Conservation (phyloP, 148 eudicot genomes). For the Polygonum aviculare region DNA sequence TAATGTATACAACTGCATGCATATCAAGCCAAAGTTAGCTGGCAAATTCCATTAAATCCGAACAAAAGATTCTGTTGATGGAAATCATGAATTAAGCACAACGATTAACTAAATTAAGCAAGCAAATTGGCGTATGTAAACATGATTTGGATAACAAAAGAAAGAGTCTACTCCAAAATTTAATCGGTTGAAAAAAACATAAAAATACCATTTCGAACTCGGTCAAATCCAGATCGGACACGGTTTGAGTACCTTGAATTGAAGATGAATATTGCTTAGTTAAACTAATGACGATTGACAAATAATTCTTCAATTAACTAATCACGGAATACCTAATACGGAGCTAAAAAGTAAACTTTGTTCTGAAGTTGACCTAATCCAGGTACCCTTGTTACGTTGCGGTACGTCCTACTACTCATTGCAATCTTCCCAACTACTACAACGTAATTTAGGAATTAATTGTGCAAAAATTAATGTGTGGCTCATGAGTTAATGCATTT, state of each 20-base stretch:
- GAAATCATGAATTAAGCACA: background rate
- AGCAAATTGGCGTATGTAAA: background rate
- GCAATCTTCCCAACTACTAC: constrained; percentile 7
- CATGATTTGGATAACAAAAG: background rate
- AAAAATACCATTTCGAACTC: background rate
- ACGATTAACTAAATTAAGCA: too few species aligned
- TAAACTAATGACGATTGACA: background rate
- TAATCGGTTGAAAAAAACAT: too few species aligned
- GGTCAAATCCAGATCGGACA: background rate
- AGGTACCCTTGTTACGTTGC: background rate
- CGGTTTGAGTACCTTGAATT: background rate
- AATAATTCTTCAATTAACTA: background rate
- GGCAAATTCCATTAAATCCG: background rate
- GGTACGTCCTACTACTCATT: background rate
- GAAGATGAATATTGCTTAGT: background rate
- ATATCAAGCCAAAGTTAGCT: background rate
- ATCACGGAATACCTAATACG: background rate
- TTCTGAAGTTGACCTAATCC: constrained; percentile 5
- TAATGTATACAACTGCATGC: background rate
- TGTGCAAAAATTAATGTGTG: too few species aligned
- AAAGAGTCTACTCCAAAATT: too few species aligned
- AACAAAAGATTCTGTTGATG: background rate
- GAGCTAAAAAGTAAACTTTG: background rate
- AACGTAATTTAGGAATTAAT: background rate
- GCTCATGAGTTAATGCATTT: background rate